Percentiles rank a stretch among this genome's conserved stretches.
Conservation (phyloP, 108 stramenopile genomes). For the Schizochytrium sp. region DNA sequence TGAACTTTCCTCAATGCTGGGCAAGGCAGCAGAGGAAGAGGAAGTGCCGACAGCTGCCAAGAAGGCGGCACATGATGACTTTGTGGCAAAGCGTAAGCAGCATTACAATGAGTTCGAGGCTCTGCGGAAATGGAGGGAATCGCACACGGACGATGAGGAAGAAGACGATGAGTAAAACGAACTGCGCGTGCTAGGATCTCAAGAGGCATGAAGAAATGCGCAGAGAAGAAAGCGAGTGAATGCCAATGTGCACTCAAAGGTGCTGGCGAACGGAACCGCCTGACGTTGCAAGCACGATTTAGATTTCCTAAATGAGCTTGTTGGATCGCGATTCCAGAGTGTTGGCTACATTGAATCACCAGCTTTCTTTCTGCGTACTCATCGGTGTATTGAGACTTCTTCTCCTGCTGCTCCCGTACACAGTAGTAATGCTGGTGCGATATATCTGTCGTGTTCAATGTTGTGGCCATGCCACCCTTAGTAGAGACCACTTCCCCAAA, state of each 20-base stretch:
- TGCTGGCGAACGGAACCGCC: no score
- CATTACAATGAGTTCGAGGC: slow-evolving; percentile 73
- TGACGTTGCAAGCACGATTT: no score
- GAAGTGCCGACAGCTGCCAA: slow-evolving; percentile 30
- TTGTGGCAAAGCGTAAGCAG: slow-evolving; percentile 66
- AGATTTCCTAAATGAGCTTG: no score
- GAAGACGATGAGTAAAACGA: slow-evolving; percentile 68
- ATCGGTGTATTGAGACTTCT: no score
- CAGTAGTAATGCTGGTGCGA: no score
- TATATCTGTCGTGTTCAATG: no score
- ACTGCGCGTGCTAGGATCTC: not conserved
- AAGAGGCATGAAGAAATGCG: not conserved
- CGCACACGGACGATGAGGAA: slow-evolving; percentile 59
- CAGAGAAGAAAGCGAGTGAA: not conserved
- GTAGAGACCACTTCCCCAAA: no score
- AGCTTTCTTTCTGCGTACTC: no score
- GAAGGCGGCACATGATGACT: slow-evolving; percentile 61
- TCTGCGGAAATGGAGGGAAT: slow-evolving; percentile 66
- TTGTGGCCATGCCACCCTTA: no score
- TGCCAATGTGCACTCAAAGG: not conserved
- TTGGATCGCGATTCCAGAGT: no score
- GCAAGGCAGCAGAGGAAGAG: not conserved
- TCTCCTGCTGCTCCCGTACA: no score
- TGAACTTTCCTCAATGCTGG: slow-evolving; percentile 11
- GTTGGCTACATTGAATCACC: no score